Conservation (phyloP, 345 rosid species). For the Litchi chinensis region DNA sequence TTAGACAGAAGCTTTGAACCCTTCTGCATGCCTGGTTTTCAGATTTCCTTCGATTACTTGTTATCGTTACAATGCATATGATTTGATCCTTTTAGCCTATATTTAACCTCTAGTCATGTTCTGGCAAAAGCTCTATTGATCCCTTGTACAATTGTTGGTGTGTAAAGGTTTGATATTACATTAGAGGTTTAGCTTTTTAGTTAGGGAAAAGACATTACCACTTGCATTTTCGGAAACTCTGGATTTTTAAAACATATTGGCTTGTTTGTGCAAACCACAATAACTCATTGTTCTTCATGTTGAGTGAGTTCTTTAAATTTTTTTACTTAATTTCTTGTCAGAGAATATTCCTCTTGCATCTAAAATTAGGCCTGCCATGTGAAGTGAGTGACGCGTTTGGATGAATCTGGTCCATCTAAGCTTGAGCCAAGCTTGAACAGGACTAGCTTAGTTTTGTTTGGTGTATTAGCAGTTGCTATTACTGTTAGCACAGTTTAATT, state of each 20-base stretch:
- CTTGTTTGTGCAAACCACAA: background rate
- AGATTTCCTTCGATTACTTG: background rate
- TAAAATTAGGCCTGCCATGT: background rate
- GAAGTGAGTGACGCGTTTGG: background rate
- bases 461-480: background rate
- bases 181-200: background rate
- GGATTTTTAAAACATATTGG: background rate
- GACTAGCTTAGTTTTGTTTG: background rate
- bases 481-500: no score
- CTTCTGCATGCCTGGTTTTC: background rate
- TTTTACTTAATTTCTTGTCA: background rate
- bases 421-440: background rate
- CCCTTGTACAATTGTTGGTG: background rate
- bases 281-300: background rate
- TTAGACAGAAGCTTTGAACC: background rate
- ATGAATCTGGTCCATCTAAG: background rate
- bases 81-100: background rate
- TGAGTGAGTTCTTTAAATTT: background rate
- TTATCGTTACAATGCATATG: background rate
- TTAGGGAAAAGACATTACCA: background rate
- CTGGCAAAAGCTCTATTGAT: no score
- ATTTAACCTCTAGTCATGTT: background rate
- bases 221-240: background rate
- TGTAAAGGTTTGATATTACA: background rate
- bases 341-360: background rate